These are phyloP conservation scores for Apophysomyces variabilis DNA, from an alignment of 371 early-diverging fungal genomes.

Conservation along the genomic window DNA sequence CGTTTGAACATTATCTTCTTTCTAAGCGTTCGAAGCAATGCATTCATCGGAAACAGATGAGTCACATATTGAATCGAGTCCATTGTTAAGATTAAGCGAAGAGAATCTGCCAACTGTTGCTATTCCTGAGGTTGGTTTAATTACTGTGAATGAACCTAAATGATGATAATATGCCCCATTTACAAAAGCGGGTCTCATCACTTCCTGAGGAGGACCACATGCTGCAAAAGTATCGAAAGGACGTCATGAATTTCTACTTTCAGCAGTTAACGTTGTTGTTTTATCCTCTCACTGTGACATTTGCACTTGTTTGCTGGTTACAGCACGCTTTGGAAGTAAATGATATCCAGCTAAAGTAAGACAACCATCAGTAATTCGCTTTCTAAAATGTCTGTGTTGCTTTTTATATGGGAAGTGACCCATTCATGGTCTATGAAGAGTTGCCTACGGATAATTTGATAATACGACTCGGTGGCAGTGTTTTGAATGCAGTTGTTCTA, in stretches of 20 bases:
- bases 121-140: background rate
- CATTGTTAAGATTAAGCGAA: background rate
- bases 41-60: background rate
- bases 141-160: background rate
- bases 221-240: slow-evolving; percentile 16
- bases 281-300: slow-evolving; percentile 26
- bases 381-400: background rate
- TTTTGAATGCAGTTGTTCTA: slow-evolving; percentile 20
- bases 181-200: slow-evolving; percentile 41
- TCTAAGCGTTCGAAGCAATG: no score
- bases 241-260: slow-evolving; percentile 22
- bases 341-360: slow-evolving; percentile 16
- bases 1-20: no score
- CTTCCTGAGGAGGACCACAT: slow-evolving; percentile 57
- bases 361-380: background rate
- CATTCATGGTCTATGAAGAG: slow-evolving; percentile 25
- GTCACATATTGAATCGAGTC: background rate
- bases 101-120: background rate
- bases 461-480: slow-evolving; percentile 22
- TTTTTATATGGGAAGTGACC: slow-evolving; percentile 11
- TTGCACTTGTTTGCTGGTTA: slow-evolving; percentile 26
- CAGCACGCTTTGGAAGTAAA: slow-evolving; percentile 22
- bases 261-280: slow-evolving; percentile 26
- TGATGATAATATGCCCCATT: background rate
- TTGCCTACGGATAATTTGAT: slow-evolving; percentile 18